Evolutionary conservation across 345 rosid species (phyloP).

Genomic region (Microthlaspi erraticum): DNA sequence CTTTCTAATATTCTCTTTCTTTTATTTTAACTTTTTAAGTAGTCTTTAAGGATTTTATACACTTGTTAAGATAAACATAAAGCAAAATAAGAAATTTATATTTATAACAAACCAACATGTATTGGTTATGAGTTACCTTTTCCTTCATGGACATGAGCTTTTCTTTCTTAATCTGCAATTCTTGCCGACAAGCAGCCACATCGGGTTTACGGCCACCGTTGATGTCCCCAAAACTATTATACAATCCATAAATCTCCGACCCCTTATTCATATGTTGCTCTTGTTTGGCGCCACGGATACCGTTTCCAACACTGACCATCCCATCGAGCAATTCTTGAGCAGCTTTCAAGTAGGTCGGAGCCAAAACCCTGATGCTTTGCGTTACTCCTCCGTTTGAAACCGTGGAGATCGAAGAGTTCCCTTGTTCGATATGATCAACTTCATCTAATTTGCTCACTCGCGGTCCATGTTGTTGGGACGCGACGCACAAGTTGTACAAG

Average conservation of each 20-base stretch:
- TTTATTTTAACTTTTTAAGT: too few species aligned
- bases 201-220: slow-evolving; percentile 3
- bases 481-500: slow-evolving; percentile 29
- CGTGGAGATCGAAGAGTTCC: slow-evolving; percentile 51
- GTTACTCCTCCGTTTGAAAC: slow-evolving; percentile 50
- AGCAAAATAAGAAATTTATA: too few species aligned
- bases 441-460: slow-evolving; percentile 12
- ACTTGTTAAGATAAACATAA: too few species aligned
- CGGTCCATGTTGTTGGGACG: slow-evolving; percentile 15
- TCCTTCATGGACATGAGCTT: slow-evolving; percentile 71
- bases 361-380: slow-evolving; percentile 46
- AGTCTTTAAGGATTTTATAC: too few species aligned
- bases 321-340: slow-evolving; percentile 79
- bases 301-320: slow-evolving; percentile 57
- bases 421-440: slow-evolving; percentile 29
- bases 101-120: too few species aligned
- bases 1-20: too few species aligned
- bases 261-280: slow-evolving; percentile 31
- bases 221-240: neutral
- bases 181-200: slow-evolving; percentile 49
- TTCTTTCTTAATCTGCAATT: slow-evolving; percentile 65
- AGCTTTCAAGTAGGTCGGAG: slow-evolving; percentile 69
- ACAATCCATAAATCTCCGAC: neutral
- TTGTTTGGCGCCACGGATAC: neutral
- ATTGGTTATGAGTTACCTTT: slow-evolving; percentile 66